Base-by-base conservation (phyloP, 371 early-diverging fungal species). In the Circinella umbellata region DNA sequence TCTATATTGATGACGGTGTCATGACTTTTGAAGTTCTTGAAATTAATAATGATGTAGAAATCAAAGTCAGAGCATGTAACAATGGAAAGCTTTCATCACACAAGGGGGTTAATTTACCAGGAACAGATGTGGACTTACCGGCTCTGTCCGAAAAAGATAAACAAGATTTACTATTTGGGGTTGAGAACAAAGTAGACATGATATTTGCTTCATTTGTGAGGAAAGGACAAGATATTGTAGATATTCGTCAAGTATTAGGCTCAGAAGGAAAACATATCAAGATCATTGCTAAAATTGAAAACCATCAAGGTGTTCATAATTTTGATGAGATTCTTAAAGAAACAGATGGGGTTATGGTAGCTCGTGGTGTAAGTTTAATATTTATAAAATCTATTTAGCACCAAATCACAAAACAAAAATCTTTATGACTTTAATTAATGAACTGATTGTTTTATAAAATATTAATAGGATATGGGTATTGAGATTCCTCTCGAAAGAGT, bases 261-360 rank as follows among this genome's bases (percentile, higher is more conserved):
- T 90, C 90, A 59, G 87, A 88, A 39, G 94, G 95, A 67, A 84
- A 84, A 66, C 71, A 89, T 70, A 96, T 98, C 89, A 95, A 94
- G 88, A 96, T 96, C 76, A 95, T 98, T 63, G 88, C 92, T 74
- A 97, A 97, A 89, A 96, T 98, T 72, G 99, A 99, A 86, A 95
- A 93, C 72, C 91, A 94, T 72, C 93, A 96, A 84, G 99, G 97
- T 57, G 91, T 99, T 35, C 86, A 91, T 71, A 99, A 99, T 87
- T 95, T 99, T 89, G 96, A 97, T 74, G 98, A 96, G 74, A 99
- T 99, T 73, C 83, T 98, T 48, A 82, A 75, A 47, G 98, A 89
- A 61, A 92, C 98, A 11, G 99, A 99, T 85, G 99, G 99, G 69
- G 90, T 99, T 70, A 99, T 99, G 99, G 93, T 99, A 66, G 99